Percentiles rank a stretch among this genome's conserved stretches.
phyloP scores from a whole-genome alignment of 345 rosid species.

The Eucalyptus marginata region DNA sequence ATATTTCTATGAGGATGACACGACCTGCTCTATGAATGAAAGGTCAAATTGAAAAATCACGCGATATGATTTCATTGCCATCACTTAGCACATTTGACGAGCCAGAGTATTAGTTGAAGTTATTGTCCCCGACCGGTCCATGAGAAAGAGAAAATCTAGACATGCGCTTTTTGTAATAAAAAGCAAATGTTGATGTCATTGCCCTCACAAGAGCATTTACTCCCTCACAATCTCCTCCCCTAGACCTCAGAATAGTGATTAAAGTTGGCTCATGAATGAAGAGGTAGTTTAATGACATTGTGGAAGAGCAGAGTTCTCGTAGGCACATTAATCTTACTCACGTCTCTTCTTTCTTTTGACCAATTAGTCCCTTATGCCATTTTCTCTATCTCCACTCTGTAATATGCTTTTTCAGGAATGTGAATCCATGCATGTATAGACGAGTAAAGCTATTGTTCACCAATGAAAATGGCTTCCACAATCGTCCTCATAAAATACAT shows the following conservation, averaged over 20 bases:
- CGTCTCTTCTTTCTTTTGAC: too few species aligned
- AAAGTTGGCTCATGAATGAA: not conserved
- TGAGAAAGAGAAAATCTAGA: not conserved
- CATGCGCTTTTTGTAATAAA: fast-evolving
- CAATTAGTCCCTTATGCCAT: too few species aligned
- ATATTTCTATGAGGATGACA: not conserved
- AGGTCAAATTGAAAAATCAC: not conserved
- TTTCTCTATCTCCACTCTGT: too few species aligned
- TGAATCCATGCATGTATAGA: not conserved
- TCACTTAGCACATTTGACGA: not conserved
- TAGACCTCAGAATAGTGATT: not conserved
- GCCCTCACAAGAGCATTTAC: too few species aligned
- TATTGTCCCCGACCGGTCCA: not conserved
- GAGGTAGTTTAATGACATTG: not conserved
- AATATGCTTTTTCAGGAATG: too few species aligned
- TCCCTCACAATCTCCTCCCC: not conserved
- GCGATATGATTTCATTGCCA: not conserved
- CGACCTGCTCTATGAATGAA: too few species aligned
- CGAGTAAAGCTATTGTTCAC: not conserved
- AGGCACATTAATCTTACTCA: not conserved
- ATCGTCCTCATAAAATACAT: not conserved
- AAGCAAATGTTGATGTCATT: not conserved
- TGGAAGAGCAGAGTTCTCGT: not conserved
- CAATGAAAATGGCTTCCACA: not conserved
- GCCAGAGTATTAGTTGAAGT: not conserved